Evolutionary conservation across 768 basidiomycete species (phyloP), one percentile per base, ranked within the genome.

Genomic region (Dictyophora rubrovolvata): DNA sequence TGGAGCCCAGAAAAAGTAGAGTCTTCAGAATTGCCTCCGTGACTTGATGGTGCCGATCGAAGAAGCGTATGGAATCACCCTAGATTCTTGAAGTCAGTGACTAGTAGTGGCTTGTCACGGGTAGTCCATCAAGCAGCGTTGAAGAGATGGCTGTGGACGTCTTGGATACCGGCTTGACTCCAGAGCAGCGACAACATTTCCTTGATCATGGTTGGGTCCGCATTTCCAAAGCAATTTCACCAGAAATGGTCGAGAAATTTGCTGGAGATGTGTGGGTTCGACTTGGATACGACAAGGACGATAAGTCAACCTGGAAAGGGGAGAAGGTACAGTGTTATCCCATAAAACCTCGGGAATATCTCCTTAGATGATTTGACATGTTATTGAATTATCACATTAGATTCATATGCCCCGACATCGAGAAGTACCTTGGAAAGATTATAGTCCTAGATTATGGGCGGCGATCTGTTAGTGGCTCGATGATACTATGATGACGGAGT

Each of bases 361-460:
- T 28, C 28, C 28, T 28, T 28, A 28, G 7, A 7, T 7, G 28
- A 28, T 28, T 28, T 28, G 28, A 28, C 28, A 28, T 28, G 28
- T 28, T 28, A 28, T 28, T 28, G 28, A 28, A 28, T 28, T 28
- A 28, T 28, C 28, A 28, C 28, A 28, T 28, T 35, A 54, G 53
- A 56, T 76, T 46, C 80, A 83, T 65, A 79, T 84, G 78, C 83
- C 83, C 2, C 76, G 70, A 68, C 77, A 77, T 63, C 73, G 66
- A 50, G 69, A 76, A 18, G 76, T 77, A 60, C 66, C 64, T 48
- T 76, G 81, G n/a, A 68, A 74, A 5, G 71, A 67, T 0, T 81
- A 81, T 65, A 75, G 80, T 10, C 80, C 82, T 1, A 81, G 78
- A 71, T 80, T 11, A 21, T 46, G 55, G 55, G 23, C n/a, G n/a